Conservation (phyloP, 352 stramenopile genomes). For the Phytophthora pini region DNA sequence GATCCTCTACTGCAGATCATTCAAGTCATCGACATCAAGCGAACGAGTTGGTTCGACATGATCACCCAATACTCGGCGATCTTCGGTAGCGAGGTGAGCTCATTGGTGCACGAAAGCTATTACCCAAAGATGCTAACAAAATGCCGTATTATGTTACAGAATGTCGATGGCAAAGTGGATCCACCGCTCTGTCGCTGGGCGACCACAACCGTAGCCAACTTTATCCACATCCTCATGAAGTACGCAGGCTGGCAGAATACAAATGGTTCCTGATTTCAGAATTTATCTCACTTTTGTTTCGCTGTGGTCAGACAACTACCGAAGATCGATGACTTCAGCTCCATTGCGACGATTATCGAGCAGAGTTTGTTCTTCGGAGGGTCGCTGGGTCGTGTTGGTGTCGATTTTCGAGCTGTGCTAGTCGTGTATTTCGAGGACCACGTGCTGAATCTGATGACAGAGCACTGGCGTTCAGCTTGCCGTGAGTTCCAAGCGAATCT, state of each 20-base stretch:
- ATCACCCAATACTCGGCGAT: slow-evolving; percentile 93
- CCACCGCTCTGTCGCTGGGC: slow-evolving; percentile 82
- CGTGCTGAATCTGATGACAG: slow-evolving; percentile 68
- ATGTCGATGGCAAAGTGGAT: slow-evolving; percentile 84
- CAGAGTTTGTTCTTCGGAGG: slow-evolving; percentile 88
- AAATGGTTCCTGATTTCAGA: neutral
- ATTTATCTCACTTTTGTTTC: slow-evolving; percentile 6
- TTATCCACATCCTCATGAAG: slow-evolving; percentile 85
- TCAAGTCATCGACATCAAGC: slow-evolving; percentile 89
- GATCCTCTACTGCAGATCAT: slow-evolving; percentile 52
- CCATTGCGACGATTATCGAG: slow-evolving; percentile 79
- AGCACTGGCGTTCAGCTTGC: slow-evolving; percentile 62
- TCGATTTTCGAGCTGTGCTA: slow-evolving; percentile 84
- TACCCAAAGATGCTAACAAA: neutral
- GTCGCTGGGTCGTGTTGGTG: slow-evolving; percentile 79
- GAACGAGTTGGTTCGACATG: slow-evolving; percentile 91
- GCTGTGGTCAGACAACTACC: slow-evolving; percentile 68
- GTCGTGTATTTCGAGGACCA: slow-evolving; percentile 88
- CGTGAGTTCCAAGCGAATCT: slow-evolving; percentile 74
- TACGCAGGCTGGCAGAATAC: slow-evolving; percentile 28
- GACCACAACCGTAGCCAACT: slow-evolving; percentile 78
- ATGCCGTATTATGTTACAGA: slow-evolving; percentile 24
- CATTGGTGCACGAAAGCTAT: neutral
- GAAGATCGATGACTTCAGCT: slow-evolving; percentile 87
- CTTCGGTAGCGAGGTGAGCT: slow-evolving; percentile 77